Evolutionary conservation across 2,329 filamentous ascomycete species (phyloP).

Genomic region (Cadophora luteo-olivacea): DNA sequence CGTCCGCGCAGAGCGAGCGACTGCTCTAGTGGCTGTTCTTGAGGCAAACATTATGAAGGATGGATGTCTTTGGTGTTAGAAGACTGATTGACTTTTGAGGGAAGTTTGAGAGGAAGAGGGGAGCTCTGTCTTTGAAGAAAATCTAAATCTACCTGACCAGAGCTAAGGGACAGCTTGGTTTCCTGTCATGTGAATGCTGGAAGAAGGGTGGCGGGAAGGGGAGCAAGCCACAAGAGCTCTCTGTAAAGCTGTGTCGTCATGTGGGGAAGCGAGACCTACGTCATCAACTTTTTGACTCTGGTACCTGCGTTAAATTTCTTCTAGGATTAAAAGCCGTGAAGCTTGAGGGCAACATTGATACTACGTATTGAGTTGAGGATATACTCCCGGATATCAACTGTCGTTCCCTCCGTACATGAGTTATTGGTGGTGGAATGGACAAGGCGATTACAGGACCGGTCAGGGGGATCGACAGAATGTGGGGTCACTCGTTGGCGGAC

Average conservation of each 20-base stretch:
- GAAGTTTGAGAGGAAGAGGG: conserved; percentile 3
- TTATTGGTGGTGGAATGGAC: not conserved
- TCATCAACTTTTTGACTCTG: not conserved
- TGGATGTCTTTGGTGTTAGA: not conserved
- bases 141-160: not conserved
- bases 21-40: conserved; percentile 39
- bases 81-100: conserved; percentile 2
- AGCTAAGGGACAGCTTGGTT: not conserved
- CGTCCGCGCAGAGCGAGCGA: conserved; percentile 33
- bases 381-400: not conserved
- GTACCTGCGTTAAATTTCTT: not conserved
- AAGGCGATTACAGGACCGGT: not conserved
- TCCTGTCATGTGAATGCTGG: not conserved
- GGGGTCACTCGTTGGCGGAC: not conserved
- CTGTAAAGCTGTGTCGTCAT: not conserved
- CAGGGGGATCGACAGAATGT: conserved; percentile 7
- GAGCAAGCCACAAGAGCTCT: too few relatives aligned
- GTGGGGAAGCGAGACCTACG: conserved; percentile 7
- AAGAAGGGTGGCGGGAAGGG: not conserved
- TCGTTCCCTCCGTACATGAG: not conserved
- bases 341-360: not conserved
- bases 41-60: conserved; percentile 38
- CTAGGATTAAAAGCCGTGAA: not conserved
- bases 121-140: not conserved
- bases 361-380: not conserved